Conservation (phyloP, 2,329 filamentous ascomycete genomes). For the Colletotrichum liaoningense region DNA sequence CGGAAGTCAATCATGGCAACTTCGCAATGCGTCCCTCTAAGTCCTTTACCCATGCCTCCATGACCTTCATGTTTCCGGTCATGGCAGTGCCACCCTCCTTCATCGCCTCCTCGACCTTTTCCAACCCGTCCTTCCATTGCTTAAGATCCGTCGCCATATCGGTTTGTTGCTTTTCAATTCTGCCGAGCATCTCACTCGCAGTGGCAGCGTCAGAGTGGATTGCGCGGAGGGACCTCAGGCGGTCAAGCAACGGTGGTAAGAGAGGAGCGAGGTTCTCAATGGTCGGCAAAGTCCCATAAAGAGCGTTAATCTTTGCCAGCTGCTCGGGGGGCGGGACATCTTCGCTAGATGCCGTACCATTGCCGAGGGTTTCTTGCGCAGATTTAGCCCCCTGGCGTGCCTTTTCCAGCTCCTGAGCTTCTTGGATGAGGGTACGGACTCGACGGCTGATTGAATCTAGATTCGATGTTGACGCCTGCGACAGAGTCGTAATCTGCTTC, state of each 20-base stretch:
- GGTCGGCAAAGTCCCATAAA: constrained; percentile 89
- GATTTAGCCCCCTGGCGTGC: constrained; percentile 70
- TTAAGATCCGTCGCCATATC: constrained; percentile 87
- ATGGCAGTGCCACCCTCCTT: constrained; percentile 76
- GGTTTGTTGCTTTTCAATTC: constrained; percentile 81
- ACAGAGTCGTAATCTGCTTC: constrained; percentile 81
- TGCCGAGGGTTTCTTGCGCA: constrained; percentile 69
- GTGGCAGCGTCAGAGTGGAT: constrained; percentile 90
- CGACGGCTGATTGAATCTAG: constrained; percentile 78
- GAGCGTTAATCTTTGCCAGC: constrained; percentile 86
- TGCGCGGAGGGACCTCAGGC: constrained; percentile 83
- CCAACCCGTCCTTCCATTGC: constrained; percentile 85
- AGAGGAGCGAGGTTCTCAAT: constrained; percentile 89
- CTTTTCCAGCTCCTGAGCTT: constrained; percentile 79
- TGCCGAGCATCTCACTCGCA: constrained; percentile 81
- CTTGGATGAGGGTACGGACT: constrained; percentile 76
- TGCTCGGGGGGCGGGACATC: constrained; percentile 72
- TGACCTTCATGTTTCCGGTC: constrained; percentile 83
- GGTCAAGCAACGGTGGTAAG: constrained; percentile 85
- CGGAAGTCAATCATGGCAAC: constrained; percentile 53
- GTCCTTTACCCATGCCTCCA: constrained; percentile 90
- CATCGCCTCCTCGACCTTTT: constrained; percentile 82
- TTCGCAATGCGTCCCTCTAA: constrained; percentile 81
- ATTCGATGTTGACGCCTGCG: constrained; percentile 76
- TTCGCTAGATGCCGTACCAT: constrained; percentile 55